These are phyloP conservation scores for Collariella sp. DNA, from an alignment of 495 filamentous ascomycete genomes.

Conservation along the genomic window DNA sequence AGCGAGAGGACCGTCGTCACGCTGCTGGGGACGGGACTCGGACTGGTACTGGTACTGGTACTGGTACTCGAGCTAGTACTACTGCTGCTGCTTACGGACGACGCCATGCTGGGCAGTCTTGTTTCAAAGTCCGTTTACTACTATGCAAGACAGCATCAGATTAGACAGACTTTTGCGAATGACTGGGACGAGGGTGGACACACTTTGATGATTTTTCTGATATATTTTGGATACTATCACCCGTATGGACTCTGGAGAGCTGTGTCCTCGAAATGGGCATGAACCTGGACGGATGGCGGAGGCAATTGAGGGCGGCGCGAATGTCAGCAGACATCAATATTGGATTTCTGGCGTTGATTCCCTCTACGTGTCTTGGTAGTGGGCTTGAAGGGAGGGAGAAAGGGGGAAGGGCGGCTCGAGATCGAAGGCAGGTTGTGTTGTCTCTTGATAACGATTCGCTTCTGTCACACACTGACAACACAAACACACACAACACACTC, in stretches of 20 bases:
- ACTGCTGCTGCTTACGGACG: slow-evolving; percentile 11
- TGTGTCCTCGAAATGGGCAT: slow-evolving; percentile 64
- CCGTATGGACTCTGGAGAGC: slow-evolving; percentile 62
- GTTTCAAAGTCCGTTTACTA: background rate
- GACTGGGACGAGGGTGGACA: background rate
- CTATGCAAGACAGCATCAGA: background rate
- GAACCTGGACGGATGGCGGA: slow-evolving; percentile 62
- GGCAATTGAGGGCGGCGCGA: slow-evolving; percentile 57
- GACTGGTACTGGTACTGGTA: slow-evolving; percentile 14
- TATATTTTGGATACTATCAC: slow-evolving; percentile 52
- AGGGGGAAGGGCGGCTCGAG: background rate
- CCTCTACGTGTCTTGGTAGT: background rate
- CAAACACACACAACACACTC: slow-evolving; percentile 3
- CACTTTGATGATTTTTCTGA: slow-evolving; percentile 25
- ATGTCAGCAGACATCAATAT: slow-evolving; percentile 73
- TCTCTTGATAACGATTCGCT: background rate
- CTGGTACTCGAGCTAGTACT: slow-evolving; percentile 25
- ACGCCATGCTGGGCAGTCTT: slow-evolving; percentile 24
- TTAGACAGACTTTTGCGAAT: background rate
- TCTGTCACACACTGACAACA: slow-evolving; percentile 1
- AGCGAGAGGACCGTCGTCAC: slow-evolving; percentile 30
- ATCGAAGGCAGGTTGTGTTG: background rate
- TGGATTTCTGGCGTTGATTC: slow-evolving; percentile 24
- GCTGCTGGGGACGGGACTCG: background rate
- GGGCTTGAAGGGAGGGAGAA: background rate